Base-by-base conservation (phyloP, 2,329 filamentous ascomycete species). In the Ciborinia camelliae region DNA sequence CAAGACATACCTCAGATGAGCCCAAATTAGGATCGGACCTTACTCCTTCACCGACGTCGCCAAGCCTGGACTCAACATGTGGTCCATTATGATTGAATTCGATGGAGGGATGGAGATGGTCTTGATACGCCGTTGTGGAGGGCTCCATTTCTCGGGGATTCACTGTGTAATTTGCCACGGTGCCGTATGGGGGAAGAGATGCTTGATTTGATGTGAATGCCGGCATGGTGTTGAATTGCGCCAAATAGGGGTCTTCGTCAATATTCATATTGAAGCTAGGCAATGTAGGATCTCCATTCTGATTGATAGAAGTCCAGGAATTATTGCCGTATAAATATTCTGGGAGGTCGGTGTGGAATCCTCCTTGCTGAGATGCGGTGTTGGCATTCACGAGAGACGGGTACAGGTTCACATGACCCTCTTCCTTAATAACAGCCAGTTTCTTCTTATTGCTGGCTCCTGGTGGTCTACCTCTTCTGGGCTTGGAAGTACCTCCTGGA, bases 391-490 rank as follows among this genome's bases (percentile, higher is more conserved):
- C 23, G 10, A 14, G 12, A 51, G n/a, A 20, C 18, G 23, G 14
- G 15, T 7, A 10, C 6, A 18, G 15, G 23, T 37, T 28, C 47
- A n/a, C 52, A n/a, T 39, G 58, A 12, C n/a, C 5, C 18, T 51
- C 45, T 52, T 48, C 58, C 35, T 39, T 20, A 18, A 61, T 39
- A 15, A 26, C 32, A n/a, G 9, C 58, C 18, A 61, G 18, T 39
- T 51, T 60, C 32, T 61, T 61, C 45, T 51, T 48, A 30, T 39
- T 61, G 14, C 43, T 10, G 18, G 14, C 43, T 30, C 58, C 58
- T 7, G 43, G 43, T 15, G 58, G 58, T n/a, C 58, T 61, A 10
- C 58, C 58, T 61, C 58, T 61, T 32, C n/a, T 58, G 18, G 55
- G 55, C 20, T 58, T 58, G 30, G 41, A 35, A 26, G 35, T 26